These are phyloP conservation scores for Suillus variegatus DNA, from an alignment of 768 basidiomycete genomes.

Conservation along the genomic window DNA sequence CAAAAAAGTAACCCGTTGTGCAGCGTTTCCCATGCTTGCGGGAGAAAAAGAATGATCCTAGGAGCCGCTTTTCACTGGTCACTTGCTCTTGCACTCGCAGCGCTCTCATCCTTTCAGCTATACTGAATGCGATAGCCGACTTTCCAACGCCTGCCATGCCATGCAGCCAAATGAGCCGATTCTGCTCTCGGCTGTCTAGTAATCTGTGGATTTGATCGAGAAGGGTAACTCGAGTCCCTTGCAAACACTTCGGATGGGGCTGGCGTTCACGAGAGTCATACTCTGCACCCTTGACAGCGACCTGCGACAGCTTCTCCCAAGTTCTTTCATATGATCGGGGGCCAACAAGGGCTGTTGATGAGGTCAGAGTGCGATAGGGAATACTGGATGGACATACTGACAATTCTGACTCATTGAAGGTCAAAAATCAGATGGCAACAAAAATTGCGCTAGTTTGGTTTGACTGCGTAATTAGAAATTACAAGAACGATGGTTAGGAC, in stretches of 20 bases:
- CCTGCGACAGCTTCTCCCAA: conserved; percentile 1
- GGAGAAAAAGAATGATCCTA: background rate
- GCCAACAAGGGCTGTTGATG: background rate
- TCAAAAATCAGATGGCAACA: background rate
- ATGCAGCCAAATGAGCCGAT: background rate
- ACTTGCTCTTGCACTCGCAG: background rate
- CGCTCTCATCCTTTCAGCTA: background rate
- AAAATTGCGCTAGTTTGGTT: background rate
- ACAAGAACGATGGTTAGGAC: background rate
- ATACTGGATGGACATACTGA: background rate
- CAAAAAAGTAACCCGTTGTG: background rate
- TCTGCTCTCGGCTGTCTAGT: background rate
- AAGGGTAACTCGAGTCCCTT: background rate
- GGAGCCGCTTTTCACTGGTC: background rate
- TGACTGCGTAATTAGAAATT: background rate
- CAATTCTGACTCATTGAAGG: background rate
- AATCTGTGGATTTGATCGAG: background rate
- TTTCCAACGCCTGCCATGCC: background rate
- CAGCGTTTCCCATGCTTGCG: background rate
- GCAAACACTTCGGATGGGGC: background rate
- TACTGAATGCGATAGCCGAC: background rate
- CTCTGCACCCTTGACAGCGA: background rate
- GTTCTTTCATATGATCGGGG: background rate
- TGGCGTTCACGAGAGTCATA: background rate
- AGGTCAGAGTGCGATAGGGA: background rate